Evolutionary conservation across 163 green algal species (phyloP).

Genomic region (Coccomyxa subellipsoidea): DNA sequence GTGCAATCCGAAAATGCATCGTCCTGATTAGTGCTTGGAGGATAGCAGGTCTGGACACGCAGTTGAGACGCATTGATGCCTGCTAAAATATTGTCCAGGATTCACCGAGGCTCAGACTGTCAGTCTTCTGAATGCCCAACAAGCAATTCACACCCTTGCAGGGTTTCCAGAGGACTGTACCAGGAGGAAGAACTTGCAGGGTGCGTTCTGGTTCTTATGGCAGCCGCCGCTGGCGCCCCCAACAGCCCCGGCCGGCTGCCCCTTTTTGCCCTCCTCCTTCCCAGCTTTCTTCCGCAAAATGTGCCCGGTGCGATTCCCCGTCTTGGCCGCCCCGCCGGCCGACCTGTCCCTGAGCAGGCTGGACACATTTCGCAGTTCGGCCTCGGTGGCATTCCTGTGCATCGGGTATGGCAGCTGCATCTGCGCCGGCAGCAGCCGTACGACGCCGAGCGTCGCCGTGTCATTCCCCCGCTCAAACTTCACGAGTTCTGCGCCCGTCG

Average conservation of each 20-base stretch:
- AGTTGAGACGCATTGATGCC: no score
- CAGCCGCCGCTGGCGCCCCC: no score
- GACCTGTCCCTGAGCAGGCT: neutral
- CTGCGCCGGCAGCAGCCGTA: neutral
- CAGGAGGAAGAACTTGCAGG: constrained; percentile 8
- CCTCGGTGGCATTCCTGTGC: neutral
- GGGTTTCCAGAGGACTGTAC: neutral
- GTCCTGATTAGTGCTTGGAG: no score
- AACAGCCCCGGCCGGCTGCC: neutral
- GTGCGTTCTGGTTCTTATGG: neutral
- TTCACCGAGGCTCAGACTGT: no score
- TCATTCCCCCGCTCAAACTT: neutral
- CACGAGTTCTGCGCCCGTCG: neutral
- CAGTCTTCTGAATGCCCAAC: no score
- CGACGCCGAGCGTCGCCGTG: neutral
- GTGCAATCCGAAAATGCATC: no score
- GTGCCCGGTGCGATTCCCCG: neutral
- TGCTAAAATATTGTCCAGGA: no score
- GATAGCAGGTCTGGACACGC: no score
- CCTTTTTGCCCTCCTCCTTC: neutral
- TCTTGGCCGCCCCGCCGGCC: neutral
- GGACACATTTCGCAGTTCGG: neutral
- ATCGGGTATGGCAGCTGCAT: neutral
- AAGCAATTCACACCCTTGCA: neutral
- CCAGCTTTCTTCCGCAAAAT: neutral